These are phyloP conservation scores for Fusarium graminum DNA, from an alignment of 2,329 filamentous ascomycete genomes.

Conservation along the genomic window DNA sequence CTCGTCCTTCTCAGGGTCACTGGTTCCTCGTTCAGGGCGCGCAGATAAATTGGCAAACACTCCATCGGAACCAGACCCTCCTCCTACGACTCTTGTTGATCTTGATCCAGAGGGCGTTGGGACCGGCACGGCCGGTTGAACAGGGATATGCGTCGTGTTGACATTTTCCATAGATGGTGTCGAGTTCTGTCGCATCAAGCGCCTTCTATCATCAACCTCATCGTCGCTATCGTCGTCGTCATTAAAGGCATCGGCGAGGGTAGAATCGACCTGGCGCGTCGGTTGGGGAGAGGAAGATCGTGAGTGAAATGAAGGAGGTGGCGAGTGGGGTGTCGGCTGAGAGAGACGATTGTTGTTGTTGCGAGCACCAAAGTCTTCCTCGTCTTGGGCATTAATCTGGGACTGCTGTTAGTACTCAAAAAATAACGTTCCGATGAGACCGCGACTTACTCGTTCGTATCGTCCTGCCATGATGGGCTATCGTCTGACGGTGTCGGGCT, in stretches of 20 bases:
- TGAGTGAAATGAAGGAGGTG: conserved; percentile 89
- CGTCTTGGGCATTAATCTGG: conserved; percentile 71
- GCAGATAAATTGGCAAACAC: conserved; percentile 96
- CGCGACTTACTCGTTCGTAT: conserved; percentile 68
- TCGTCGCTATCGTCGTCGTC: conserved; percentile 82
- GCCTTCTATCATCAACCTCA: conserved; percentile 81
- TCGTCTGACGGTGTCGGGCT: conserved; percentile 43
- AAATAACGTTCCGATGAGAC: too few relatives aligned
- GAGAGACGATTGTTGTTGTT: conserved; percentile 44
- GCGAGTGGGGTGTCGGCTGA: conserved; percentile 67
- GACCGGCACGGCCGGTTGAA: conserved; percentile 31
- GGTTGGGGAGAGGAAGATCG: conserved; percentile 72
- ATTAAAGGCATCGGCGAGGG: conserved; percentile 94
- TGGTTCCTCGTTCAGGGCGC: conserved; percentile 84
- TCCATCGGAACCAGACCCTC: conserved; percentile 86
- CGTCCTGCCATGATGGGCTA: conserved; percentile 63
- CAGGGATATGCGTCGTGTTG: conserved; percentile 34
- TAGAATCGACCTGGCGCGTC: conserved; percentile 72
- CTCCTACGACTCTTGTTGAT: conserved; percentile 69
- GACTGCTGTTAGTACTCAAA: conserved; percentile 28
- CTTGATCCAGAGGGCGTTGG: conserved; percentile 57
- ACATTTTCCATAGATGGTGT: conserved; percentile 45
- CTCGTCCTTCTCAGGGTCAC: conserved; percentile 85
- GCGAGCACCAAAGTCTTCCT: conserved; percentile 61
- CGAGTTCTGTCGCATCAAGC: conserved; percentile 79